Conservation (phyloP, 805 yeast genomes). For the Candida koratica region DNA sequence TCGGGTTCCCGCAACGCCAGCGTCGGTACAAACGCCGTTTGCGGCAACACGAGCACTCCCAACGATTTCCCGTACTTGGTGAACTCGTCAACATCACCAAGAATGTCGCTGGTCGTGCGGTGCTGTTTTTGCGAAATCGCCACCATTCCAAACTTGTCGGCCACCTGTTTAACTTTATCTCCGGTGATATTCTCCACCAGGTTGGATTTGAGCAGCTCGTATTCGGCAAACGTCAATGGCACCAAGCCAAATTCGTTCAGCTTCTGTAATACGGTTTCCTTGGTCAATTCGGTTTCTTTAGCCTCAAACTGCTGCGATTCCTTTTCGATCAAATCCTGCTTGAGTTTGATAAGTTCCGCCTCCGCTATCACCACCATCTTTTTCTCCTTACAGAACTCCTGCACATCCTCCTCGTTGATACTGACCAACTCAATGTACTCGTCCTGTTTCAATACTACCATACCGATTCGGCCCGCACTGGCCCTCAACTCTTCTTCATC, state of each 20-base stretch:
- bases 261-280: slow-evolving; percentile 20
- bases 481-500: slow-evolving; percentile 24
- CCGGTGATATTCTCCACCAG: slow-evolving; percentile 15
- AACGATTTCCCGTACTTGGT: slow-evolving; percentile 38
- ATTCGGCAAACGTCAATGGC: slow-evolving; percentile 26
- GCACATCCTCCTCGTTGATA: slow-evolving; percentile 17
- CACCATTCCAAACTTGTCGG: slow-evolving; percentile 39
- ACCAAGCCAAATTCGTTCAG: slow-evolving; percentile 33
- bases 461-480: slow-evolving; percentile 25
- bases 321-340: slow-evolving; percentile 27
- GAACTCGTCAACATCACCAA: slow-evolving; percentile 24
- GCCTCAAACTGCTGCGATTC: slow-evolving; percentile 25
- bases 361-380: slow-evolving; percentile 26
- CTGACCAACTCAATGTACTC: slow-evolving; percentile 18
- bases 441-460: slow-evolving; percentile 20
- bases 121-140: slow-evolving; percentile 14
- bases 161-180: slow-evolving; percentile 20
- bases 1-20: slow-evolving; percentile 56
- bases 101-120: slow-evolving; percentile 12
- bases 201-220: slow-evolving; percentile 22
- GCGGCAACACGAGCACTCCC: slow-evolving; percentile 56
- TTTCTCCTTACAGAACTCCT: slow-evolving; percentile 19
- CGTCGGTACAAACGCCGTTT: slow-evolving; percentile 58
- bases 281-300: slow-evolving; percentile 15
- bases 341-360: slow-evolving; percentile 20